phyloP scores from a whole-genome alignment of 139 green algal genomes.

The Ettlia oleoabundans region DNA sequence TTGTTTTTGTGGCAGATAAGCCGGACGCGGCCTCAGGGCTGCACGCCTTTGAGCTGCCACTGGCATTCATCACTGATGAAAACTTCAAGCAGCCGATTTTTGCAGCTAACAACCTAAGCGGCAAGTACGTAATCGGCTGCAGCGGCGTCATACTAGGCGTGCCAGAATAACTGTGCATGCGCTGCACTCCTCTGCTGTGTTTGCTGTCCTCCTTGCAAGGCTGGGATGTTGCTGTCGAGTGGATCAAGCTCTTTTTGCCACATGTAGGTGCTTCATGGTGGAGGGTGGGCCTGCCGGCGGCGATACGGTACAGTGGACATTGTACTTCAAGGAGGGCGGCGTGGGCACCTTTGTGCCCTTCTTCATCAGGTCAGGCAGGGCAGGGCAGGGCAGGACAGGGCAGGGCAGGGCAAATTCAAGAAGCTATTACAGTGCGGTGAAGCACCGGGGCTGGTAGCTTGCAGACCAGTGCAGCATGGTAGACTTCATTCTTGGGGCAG shows the following conservation, averaged over 20 bases:
- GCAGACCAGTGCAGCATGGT: not conserved
- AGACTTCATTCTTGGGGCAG: not conserved
- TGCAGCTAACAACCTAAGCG: slow-evolving; percentile 90
- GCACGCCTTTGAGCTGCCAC: slow-evolving; percentile 82
- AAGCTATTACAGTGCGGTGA: too few species aligned
- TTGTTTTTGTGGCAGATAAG: slow-evolving; percentile 82
- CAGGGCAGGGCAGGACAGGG: too few species aligned
- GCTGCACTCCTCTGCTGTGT: too few species aligned
- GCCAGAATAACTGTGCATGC: too few species aligned
- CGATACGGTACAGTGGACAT: not conserved
- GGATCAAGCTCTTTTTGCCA: too few species aligned
- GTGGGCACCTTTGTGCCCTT: slow-evolving; percentile 90
- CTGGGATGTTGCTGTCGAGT: not conserved
- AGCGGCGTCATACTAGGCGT: too few species aligned
- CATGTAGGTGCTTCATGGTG: slow-evolving; percentile 19
- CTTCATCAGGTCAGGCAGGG: slow-evolving; percentile 72
- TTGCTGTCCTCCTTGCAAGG: too few species aligned
- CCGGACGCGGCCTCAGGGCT: slow-evolving; percentile 65
- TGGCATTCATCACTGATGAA: slow-evolving; percentile 85
- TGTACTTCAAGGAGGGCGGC: slow-evolving; percentile 68
- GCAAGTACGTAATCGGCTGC: too few species aligned
- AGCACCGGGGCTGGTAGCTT: too few species aligned
- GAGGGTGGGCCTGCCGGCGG: not conserved
- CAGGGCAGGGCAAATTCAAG: too few species aligned
- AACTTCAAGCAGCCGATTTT: slow-evolving; percentile 92